Base-by-base conservation (phyloP, 2,329 filamentous ascomycete genomes). In the Acephala macrosclerotiorum region DNA sequence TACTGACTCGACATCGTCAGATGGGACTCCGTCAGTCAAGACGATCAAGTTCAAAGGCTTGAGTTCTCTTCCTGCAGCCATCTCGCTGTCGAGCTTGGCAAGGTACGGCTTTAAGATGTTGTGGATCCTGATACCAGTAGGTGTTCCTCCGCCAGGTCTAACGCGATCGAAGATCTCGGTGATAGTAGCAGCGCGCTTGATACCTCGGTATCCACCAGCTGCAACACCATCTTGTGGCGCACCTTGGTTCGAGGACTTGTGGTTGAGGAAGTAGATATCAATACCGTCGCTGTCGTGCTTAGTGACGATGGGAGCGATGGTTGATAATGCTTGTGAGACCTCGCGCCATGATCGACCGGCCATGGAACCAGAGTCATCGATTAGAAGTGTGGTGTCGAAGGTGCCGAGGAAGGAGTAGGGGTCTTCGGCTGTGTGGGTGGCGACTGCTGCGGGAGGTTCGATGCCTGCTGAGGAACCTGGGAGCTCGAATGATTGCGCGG, bases 351-450 rank as follows among this genome's bases (percentile, higher is more conserved):
- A 85, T n/a, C 81, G 75, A 18, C 91, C 92, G 1, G 83, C 81
- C 95, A 98, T 98, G 72, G 91, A 94, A 5, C 88, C 87, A n/a
- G 90, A 94, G 81, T 98, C 95, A 76, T 98, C 95, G 75, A 98
- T 93, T 1, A 98, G 80, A 77, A 98, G 94, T 63, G 95, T 80
- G 36, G 94, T 97, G 79, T 98, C 93, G 76, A 97, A 97, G 18
- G 84, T 84, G 49, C 80, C 77, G 5, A 98, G 87, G 76, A 97
- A 97, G 1, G 88, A 85, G 75, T 92, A 96, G 1, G 84, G 86
- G 72, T 93, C 90, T 71, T 93, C 89, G 25, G 79, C 78, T 9
- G 77, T 77, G 67, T 66, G 65, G 18, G 57, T 58, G 8, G 65
- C 55, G 18, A 71, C 63, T 35, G 67, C 49, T 56, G 73, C 68